Conservation (phyloP, 2,329 filamentous ascomycete species). For the Akanthomyces dipterigenus region DNA sequence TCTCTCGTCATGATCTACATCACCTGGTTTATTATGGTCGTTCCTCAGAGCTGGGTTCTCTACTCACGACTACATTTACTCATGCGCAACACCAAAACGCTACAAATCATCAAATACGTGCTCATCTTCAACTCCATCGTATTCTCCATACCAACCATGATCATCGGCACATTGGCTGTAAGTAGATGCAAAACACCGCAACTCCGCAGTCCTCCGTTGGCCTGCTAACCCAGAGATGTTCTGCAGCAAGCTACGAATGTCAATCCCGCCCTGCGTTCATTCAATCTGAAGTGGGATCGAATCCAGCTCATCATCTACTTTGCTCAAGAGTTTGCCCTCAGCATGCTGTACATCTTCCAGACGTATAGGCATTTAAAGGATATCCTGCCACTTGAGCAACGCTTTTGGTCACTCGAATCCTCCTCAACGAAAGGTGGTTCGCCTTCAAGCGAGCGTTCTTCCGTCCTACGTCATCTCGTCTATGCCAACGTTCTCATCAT, state of each 20-base stretch:
- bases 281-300: slow-evolving; percentile 39
- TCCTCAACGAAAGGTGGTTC: slow-evolving; percentile 33
- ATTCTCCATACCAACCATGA: slow-evolving; percentile 44
- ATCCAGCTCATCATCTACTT: slow-evolving; percentile 48
- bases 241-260: slow-evolving; percentile 22
- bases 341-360: slow-evolving; percentile 38
- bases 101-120: slow-evolving; percentile 44
- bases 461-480: slow-evolving; percentile 31
- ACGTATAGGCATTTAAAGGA: slow-evolving; percentile 13
- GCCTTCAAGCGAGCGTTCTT: slow-evolving; percentile 13
- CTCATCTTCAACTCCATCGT: slow-evolving; percentile 47
- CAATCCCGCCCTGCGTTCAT: slow-evolving; percentile 16
- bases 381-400: slow-evolving; percentile 4
- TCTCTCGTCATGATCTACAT: slow-evolving; percentile 16
- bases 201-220: too few species aligned
- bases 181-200: slow-evolving; percentile 10
- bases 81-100: slow-evolving; percentile 38
- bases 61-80: slow-evolving; percentile 56
- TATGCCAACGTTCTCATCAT: slow-evolving; percentile 40
- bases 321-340: slow-evolving; percentile 44
- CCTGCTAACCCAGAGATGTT: neutral
- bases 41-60: slow-evolving; percentile 51
- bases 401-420: slow-evolving; percentile 34
- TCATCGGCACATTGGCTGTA: slow-evolving; percentile 46
- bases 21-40: slow-evolving; percentile 40